phyloP scores from a whole-genome alignment of 2,329 filamentous ascomycete species.

The Biscogniauxia marginata region DNA sequence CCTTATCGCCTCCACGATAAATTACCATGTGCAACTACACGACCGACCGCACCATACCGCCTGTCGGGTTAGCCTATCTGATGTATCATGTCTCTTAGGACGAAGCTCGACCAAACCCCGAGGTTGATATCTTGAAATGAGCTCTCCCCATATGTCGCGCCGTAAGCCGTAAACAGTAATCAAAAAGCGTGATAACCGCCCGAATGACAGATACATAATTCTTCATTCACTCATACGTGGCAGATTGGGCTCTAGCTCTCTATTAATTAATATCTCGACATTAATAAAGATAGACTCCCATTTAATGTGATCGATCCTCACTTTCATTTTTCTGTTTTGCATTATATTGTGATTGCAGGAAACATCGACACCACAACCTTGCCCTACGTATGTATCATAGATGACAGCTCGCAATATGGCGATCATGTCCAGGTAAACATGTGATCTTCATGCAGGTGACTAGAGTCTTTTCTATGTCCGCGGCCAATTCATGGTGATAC shows the following conservation, averaged over 20 bases:
- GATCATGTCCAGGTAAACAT: not conserved
- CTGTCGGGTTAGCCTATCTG: not conserved
- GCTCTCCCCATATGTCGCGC: not conserved
- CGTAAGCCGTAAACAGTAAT: not conserved
- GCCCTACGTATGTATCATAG: not conserved
- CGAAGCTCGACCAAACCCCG: not conserved
- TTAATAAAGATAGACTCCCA: not conserved
- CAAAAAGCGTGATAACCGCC: not conserved
- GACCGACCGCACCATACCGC: not conserved
- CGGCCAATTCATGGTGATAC: not conserved
- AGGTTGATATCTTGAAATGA: not conserved
- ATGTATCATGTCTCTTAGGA: not conserved
- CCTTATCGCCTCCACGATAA: not conserved
- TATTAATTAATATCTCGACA: not conserved
- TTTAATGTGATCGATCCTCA: not conserved
- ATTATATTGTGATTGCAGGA: not conserved
- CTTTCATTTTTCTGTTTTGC: not conserved
- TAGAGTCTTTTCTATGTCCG: not conserved
- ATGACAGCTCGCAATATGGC: not conserved
- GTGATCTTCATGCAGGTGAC: not conserved
- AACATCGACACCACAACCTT: not conserved
- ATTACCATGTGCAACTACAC: not conserved
- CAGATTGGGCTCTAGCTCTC: not conserved
- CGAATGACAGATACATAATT: not conserved
- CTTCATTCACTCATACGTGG: not conserved